Evolutionary conservation across 345 rosid species (phyloP).

Genomic region (Psidium friedrichsthalianum): DNA sequence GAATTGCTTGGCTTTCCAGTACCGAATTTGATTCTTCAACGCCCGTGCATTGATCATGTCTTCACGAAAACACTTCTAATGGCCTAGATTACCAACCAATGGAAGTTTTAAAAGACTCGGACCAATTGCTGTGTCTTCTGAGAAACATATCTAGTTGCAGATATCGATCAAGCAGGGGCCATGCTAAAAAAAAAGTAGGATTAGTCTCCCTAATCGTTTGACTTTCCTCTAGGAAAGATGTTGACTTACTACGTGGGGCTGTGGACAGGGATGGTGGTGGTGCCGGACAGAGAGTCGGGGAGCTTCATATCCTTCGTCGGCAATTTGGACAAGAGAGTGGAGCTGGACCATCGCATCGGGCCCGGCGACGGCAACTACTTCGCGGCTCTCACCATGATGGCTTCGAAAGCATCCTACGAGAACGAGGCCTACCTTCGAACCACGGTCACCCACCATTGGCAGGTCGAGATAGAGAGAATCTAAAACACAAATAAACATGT

Average conservation of each 20-base stretch:
- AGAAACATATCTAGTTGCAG: background rate
- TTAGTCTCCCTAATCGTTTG: background rate
- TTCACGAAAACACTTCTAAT: background rate
- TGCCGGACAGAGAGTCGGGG: conserved; percentile 34
- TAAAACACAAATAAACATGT: background rate
- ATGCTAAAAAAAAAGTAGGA: background rate
- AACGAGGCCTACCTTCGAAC: conserved; percentile 32
- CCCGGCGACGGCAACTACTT: conserved; percentile 31
- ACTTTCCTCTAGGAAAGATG: background rate
- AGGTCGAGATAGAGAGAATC: conserved; percentile 17
- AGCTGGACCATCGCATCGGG: conserved; percentile 28
- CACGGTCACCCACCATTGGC: conserved; percentile 35
- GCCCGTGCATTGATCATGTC: background rate
- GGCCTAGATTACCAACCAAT: background rate
- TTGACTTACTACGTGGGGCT: background rate
- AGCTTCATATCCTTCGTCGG: conserved; percentile 31
- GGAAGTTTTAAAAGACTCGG: background rate
- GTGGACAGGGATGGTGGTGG: conserved; percentile 26
- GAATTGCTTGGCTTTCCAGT: background rate
- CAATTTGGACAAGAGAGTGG: conserved; percentile 28
- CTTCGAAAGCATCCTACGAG: conserved; percentile 56
- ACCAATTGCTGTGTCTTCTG: background rate
- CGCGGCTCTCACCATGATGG: conserved; percentile 51
- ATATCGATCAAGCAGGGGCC: background rate
- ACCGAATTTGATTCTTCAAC: background rate